Base-by-base conservation (phyloP, 331 rosid species). In the Quercus tomentella region DNA sequence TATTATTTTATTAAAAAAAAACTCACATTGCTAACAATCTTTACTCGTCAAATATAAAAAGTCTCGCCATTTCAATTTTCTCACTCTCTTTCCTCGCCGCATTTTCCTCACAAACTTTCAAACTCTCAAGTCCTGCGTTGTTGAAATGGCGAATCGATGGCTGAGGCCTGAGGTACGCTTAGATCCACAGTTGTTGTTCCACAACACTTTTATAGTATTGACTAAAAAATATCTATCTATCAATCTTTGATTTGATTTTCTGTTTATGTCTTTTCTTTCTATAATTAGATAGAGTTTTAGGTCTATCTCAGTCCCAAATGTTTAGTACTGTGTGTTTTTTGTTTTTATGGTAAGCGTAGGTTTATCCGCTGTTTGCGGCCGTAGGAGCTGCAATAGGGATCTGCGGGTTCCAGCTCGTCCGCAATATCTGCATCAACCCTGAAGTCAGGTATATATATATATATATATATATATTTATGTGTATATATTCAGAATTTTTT, bases 371-470 rank as follows among this genome's bases (percentile, higher is more conserved):
- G 5, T 95, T 95, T 82, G 91, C 87, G 17, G 92, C 99, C 18
- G 89, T 88, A 31, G 99, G 97, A 70, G 94, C 35, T 51, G 99
- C 98, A 56, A 18, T 95, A 15, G 93, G 96, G 75, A 95, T 95
- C 81, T 95, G 99, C 60, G 98, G 93, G 0, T 72, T 95, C 17
- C 87, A 83, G 81, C 63, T 93, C 70, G 88, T 83, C 76, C 97
- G 98, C 58, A 88, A 91, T 54, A 74, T 95, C 83, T 76, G 82
- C 80, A 87, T 88, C 93, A 95, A 95, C 78, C 99, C 99, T 77
- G 99, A 91, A 93, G 99, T 93, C 89, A 95, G 98, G 99, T 94
- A 65, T 57, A 1, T 66, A 55, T 80, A 49, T 62, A 45, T 70
- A 43, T 45, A 8, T 43, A 35, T 37, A 37, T 41, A 41, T 16